Base-by-base conservation (phyloP, 352 stramenopile genomes). In the Phytophthora sp. region DNA sequence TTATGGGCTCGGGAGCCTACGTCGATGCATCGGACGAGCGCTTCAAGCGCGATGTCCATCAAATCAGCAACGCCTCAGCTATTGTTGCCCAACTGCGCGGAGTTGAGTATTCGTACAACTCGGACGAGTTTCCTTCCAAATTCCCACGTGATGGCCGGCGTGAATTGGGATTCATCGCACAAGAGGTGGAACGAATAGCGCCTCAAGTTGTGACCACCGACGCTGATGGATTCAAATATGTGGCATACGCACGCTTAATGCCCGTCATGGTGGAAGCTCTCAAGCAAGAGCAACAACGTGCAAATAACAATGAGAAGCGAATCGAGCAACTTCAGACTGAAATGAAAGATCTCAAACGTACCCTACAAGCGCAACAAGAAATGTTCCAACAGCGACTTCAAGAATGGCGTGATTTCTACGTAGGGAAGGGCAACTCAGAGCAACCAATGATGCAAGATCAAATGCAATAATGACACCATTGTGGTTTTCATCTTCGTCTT, bases 1-100 rank as follows among this genome's bases (percentile, higher is more conserved):
- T 98, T 18, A 93, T 98, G 75, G 90, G 90, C 29, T 96, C 88
- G 2, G 91, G 91, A 7, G 89, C 91, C 1, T 98, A 98, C 56
- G 82, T 97, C 8, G 91, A 98, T 57, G 80, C 92, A n/a, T 96
- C 87, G 0, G 91, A 98, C 55, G 73, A 55, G 54, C 82, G 91
- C n/a, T 96, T 97, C 65, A 98, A 98, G 73, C 52, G 45, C 7
- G 74, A 94, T 41, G 66, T 97, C 18, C 62, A 70, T 18, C 52
- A 73, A 5, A 82, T 91, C n/a, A 27, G 8, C 20, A 69, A 88
- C 35, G 73, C 82, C 0, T 63, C 89, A 3, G 56, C 80, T 20
- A 73, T 85, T 7, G 45, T 94, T 13, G 46, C 68, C 8, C 50
- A 76, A 27, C 66, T 97, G 2, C 42, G 84, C n/a, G 89, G 84